These are phyloP conservation scores for Venturia pyrina DNA, from an alignment of 2,329 filamentous ascomycete genomes.

Conservation along the genomic window DNA sequence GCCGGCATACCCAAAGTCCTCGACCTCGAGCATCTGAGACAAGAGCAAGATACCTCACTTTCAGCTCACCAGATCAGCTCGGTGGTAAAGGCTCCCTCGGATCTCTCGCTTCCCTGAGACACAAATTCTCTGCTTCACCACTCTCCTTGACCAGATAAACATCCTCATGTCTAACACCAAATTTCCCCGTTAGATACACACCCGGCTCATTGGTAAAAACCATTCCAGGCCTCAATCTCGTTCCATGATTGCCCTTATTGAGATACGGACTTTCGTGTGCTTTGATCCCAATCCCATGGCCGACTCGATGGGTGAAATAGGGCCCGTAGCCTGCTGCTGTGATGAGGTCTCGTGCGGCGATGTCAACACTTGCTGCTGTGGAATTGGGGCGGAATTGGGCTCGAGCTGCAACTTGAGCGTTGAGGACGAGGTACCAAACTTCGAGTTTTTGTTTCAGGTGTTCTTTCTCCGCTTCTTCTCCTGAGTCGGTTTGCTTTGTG, in stretches of 20 bases:
- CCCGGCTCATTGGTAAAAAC: slow-evolving; percentile 55
- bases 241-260: slow-evolving; percentile 48
- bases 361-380: slow-evolving; percentile 50
- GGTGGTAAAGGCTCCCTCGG: slow-evolving; percentile 40
- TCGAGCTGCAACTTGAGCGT: slow-evolving; percentile 47
- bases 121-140: slow-evolving; percentile 46
- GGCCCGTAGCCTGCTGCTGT: slow-evolving; percentile 48
- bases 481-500: slow-evolving; percentile 8
- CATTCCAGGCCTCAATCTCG: slow-evolving; percentile 46
- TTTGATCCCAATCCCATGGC: slow-evolving; percentile 57
- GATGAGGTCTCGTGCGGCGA: slow-evolving; percentile 50
- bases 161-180: slow-evolving; percentile 55
- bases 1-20: neutral
- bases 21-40: neutral
- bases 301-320: slow-evolving; percentile 52
- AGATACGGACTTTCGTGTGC: slow-evolving; percentile 56
- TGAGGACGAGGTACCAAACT: slow-evolving; percentile 51
- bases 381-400: slow-evolving; percentile 34
- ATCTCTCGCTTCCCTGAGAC: slow-evolving; percentile 40
- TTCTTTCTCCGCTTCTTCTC: slow-evolving; percentile 15
- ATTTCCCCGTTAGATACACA: slow-evolving; percentile 49
- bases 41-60: neutral
- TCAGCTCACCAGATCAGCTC: neutral
- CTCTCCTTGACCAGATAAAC: slow-evolving; percentile 46
- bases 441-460: slow-evolving; percentile 39